These are phyloP conservation scores for Coniochaeta pulveracea DNA, from an alignment of 2,329 filamentous ascomycete genomes.

Conservation along the genomic window DNA sequence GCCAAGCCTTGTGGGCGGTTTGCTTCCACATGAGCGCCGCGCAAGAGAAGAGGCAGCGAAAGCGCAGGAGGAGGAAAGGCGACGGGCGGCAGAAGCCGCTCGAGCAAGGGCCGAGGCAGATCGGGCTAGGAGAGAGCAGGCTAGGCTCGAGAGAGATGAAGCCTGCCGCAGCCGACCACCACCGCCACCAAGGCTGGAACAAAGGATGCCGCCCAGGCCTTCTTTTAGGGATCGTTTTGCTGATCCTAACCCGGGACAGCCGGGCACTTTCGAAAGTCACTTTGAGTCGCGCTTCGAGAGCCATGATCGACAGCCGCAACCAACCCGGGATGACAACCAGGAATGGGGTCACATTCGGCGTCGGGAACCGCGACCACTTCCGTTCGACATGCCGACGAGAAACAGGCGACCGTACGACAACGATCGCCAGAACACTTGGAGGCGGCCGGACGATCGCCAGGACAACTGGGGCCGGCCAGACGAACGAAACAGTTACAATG, in stretches of 20 bases:
- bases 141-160: background rate
- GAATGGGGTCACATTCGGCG: conserved; percentile 4
- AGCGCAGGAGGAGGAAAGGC: background rate
- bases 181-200: background rate
- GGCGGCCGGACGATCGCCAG: background rate
- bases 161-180: background rate
- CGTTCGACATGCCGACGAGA: no score
- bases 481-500: background rate
- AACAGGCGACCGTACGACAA: no score
- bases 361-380: background rate
- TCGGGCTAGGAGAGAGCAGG: no score
- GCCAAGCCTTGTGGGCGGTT: conserved; percentile 3
- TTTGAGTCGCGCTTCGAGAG: no score
- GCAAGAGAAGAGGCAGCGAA: conserved; percentile 5
- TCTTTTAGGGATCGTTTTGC: background rate
- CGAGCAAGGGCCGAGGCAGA: background rate
- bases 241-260: background rate
- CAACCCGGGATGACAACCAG: background rate
- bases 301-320: background rate
- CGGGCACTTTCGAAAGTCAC: background rate
- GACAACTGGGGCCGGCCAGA: background rate
- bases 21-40: conserved; percentile 5
- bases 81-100: background rate
- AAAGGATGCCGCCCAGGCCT: background rate
- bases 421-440: no score